Base-by-base conservation (phyloP, 805 yeast species). In the Kodamaea laetipori region DNA sequence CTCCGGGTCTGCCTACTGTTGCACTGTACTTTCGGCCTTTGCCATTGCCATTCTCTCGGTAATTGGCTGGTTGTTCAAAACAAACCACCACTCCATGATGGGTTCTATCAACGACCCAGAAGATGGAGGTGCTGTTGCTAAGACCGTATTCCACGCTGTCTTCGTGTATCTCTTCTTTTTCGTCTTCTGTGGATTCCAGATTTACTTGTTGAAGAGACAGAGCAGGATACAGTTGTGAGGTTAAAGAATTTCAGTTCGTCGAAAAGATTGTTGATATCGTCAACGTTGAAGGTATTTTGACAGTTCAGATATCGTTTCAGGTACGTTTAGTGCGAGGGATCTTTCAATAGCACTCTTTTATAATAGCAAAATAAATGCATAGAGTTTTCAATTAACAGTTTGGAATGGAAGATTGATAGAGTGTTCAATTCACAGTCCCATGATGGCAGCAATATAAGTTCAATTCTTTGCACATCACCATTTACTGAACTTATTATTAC, bases 61-160 rank as follows among this genome's bases (percentile, higher is more conserved):
- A 44, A 79, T 92, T 54, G 99, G 95, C 13, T 79, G 81, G 53
- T 74, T 92, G 50, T 92, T 94, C 72, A 74, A 84, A 54, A 71
- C 71, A 26, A 86, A 82, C 52, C 95, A 88, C 63, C 98, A 92
- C 69, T 77, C 95, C 15, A 84, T 92, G 86, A 83, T 90, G 71
- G 99, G 99, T 4, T 86, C 96, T 30, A 80, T 81, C 48, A 82
- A 75, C 54, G 96, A 90, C 60, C 99, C 99, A 10, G 87, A 79
- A 53, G 94, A 94, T 60, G 98, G 98, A 11, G 81, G 81, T 50
- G 96, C 94, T 23, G 98, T 92, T 30, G 96, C 98, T 21, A 79
- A 79, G 52, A 94, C 98, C 3, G 84, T 92, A 18, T 85, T 85
- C 67, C 84, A 90, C 39, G 97, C 98, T 18, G 97, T 90, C 6